Evolutionary conservation across 345 rosid genomes (phyloP).

Genomic region (Populus davidiana): DNA sequence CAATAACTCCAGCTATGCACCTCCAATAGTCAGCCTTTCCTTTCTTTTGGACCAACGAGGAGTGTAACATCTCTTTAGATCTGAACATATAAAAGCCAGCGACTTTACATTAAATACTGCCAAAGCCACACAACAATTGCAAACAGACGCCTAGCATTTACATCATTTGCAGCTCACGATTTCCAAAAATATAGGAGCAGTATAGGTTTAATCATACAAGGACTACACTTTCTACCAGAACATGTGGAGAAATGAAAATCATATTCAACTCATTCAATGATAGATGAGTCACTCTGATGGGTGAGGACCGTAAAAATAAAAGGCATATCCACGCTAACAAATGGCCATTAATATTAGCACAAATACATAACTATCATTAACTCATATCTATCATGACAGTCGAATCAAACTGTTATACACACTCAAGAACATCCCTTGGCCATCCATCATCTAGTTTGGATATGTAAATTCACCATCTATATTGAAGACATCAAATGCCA

Average conservation of each 20-base stretch:
- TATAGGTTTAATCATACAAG: background rate
- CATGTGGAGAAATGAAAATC: background rate
- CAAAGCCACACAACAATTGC: background rate
- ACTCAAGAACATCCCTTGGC: background rate
- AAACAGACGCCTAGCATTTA: background rate
- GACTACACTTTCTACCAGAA: background rate
- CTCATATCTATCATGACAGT: background rate
- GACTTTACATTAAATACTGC: background rate
- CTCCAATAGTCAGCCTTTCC: slow-evolving; percentile 40
- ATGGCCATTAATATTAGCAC: background rate
- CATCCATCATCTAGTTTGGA: background rate
- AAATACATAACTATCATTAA: background rate
- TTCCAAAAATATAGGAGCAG: background rate
- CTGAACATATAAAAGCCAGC: slow-evolving; percentile 24
- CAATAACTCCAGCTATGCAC: slow-evolving; percentile 47
- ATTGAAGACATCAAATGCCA: background rate
- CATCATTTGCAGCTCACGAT: background rate
- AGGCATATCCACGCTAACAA: background rate
- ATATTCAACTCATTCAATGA: background rate
- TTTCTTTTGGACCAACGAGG: slow-evolving; percentile 32
- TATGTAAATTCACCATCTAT: background rate
- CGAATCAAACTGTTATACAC: background rate
- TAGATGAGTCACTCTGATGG: background rate
- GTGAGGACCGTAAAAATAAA: background rate
- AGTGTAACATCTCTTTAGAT: slow-evolving; percentile 34